Evolutionary conservation across 345 rosid genomes (phyloP), one percentile per base, ranked within the genome.

Genomic region (Brassica juncea): DNA sequence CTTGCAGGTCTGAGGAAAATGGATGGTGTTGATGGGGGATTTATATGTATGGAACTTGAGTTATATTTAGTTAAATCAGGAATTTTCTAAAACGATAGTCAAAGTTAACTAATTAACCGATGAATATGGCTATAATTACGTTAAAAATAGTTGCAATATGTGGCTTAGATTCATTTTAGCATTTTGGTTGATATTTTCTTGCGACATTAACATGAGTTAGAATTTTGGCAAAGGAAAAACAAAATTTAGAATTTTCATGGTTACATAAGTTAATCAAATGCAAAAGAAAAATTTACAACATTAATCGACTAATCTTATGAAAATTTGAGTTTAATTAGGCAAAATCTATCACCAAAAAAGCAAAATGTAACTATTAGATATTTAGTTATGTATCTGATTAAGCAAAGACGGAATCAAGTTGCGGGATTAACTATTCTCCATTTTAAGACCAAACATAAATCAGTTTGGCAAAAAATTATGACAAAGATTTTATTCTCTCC

Each of bases 1-100:
- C 81, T 81, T 67, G 77, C 84, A 81, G 84, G 81, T 77, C 84
- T 76, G 81, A 72, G 84, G 75, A 77, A 52, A 12, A 70, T 80
- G 31, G 30, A 57, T 61, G 6, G 16, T 44, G 35, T 39, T 75
- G 9, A 66, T 75, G 52, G 19, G n/a, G 0, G 1, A 80, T 75
- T 75, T 80, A 80, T 80, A 80, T 42, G 44, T 23, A 54, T 57
- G 35, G 32, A 71, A 34, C 8, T 71, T 21, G 9, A 37, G 64
- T 21, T 80, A 70, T 57, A 30, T 42, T 80, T 75, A 80, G 83
- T 27, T 35, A 70, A 61, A 25, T 52, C 19, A 52, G 7, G 57
- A 52, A 52, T n/a, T 52, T 2, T 30, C 21, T 54, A 6, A 19
- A 30, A 7, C 19, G 21, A 2, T 73, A 15, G 68, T 66, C 77